These are phyloP conservation scores for Leccinellum luteum DNA, from an alignment of 768 basidiomycete species.

Conservation along the genomic window DNA sequence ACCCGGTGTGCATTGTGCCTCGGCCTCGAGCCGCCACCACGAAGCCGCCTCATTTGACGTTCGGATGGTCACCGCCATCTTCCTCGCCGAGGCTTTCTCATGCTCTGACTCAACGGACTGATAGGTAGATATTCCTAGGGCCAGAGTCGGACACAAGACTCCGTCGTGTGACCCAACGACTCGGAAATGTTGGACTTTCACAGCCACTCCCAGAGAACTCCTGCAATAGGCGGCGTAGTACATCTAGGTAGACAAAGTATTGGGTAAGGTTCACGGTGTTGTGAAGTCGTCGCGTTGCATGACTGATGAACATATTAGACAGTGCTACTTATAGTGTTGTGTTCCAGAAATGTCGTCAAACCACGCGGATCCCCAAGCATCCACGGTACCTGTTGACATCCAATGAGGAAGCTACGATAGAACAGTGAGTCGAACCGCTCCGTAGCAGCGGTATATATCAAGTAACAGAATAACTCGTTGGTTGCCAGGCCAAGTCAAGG, in stretches of 20 bases:
- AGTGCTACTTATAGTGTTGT: not conserved
- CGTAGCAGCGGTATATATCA: not conserved
- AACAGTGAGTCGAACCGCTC: not conserved
- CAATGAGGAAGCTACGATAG: not conserved
- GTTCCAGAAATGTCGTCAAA: not conserved
- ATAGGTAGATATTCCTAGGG: not conserved
- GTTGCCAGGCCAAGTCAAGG: not conserved
- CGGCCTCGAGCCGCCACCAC: not conserved
- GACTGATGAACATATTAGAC: not conserved
- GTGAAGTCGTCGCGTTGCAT: not conserved
- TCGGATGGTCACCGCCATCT: not conserved
- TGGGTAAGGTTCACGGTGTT: not conserved
- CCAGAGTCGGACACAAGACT: not conserved
- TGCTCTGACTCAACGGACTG: not conserved
- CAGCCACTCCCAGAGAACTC: not conserved
- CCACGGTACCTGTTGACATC: not conserved
- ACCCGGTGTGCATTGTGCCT: not conserved
- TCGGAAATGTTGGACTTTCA: not conserved
- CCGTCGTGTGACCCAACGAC: not conserved
- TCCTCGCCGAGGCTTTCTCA: not conserved
- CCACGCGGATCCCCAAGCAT: not conserved
- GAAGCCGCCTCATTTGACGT: not conserved
- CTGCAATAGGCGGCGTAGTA: not conserved
- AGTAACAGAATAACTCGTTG: not conserved
- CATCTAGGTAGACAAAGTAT: not conserved